Evolutionary conservation across 2,329 filamentous ascomycete genomes (phyloP), one percentile per base, ranked within the genome.

Genomic region (Aschersonia sp.): DNA sequence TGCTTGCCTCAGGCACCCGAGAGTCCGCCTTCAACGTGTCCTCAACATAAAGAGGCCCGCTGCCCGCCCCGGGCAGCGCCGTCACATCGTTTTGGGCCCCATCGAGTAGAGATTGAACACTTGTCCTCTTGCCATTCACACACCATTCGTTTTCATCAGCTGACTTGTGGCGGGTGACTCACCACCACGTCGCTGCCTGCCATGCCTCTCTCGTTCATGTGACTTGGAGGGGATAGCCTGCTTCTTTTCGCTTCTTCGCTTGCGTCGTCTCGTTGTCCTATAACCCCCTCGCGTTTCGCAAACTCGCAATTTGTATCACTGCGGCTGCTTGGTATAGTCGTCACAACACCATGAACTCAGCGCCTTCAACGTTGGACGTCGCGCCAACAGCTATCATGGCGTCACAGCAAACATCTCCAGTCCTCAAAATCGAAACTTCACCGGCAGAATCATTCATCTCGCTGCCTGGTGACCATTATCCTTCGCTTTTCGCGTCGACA

Each of bases 391-490:
- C 20, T 6, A 28, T n/a, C 40, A 65, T 73, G 70, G 61, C 64
- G 48, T 61, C 61, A 45, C 61, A 65, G 59, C 61, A 65, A 64
- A 45, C 56, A 10, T 65, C 70, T 49, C 67, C 72, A 40, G 58
- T 65, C 50, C 58, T 72, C 60, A 77, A 77, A 61, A 68, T 75
- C 54, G 73, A 78, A 61, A 57, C 65, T 50, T 77, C 74, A 41
- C 74, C 74, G 2, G 63, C 70, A 59, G 75, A 78, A 60, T 77
- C 74, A 4, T 66, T 75, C 43, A 59, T 77, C 40, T 77, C 75
- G 3, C 63, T 67, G 1, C 71, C 73, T 2, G 66, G 69, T 52
- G 70, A 75, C 50, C 61, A 64, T 52, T 72, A 70, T 57, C 60
- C 72, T 9, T 70, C 73, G 3, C 66, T 78, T 31, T 76, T 78